phyloP scores from a whole-genome alignment of 805 yeast species.

The Myxozyma melibiosi region DNA sequence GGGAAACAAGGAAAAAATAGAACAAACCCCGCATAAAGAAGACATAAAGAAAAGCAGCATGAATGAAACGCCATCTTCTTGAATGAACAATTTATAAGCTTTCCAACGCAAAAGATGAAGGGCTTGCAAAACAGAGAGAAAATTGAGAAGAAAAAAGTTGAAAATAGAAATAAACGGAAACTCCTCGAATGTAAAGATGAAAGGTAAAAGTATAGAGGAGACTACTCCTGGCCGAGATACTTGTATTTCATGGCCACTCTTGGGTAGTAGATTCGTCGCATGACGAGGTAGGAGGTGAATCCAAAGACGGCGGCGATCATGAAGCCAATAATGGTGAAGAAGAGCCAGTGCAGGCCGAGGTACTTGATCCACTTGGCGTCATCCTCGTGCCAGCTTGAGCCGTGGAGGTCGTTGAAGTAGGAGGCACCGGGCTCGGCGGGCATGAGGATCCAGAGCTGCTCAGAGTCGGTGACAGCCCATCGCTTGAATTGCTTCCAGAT shows the following conservation, averaged over 20 bases:
- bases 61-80: no score
- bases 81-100: no score
- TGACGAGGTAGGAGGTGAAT: constrained; percentile 22
- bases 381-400: constrained; percentile 90
- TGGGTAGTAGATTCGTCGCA: constrained; percentile 17
- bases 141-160: no score
- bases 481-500: constrained; percentile 87
- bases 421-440: constrained; percentile 61
- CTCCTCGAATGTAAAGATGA: no score
- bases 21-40: no score
- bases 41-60: no score
- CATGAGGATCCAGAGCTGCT: constrained; percentile 66
- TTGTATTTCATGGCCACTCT: constrained; percentile 14
- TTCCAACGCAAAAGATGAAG: no score
- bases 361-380: constrained; percentile 80
- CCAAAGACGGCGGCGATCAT: constrained; percentile 46
- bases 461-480: constrained; percentile 62
- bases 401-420: constrained; percentile 71
- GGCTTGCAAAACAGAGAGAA: no score
- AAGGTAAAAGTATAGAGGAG: no score
- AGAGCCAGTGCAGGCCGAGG: constrained; percentile 71
- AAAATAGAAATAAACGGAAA: no score
- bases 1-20: no score
- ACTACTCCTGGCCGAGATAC: constrained; percentile 15
- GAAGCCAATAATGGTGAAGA: constrained; percentile 73